Base-by-base conservation (phyloP, 129 eudicot species). In the Flaveria linearis region DNA sequence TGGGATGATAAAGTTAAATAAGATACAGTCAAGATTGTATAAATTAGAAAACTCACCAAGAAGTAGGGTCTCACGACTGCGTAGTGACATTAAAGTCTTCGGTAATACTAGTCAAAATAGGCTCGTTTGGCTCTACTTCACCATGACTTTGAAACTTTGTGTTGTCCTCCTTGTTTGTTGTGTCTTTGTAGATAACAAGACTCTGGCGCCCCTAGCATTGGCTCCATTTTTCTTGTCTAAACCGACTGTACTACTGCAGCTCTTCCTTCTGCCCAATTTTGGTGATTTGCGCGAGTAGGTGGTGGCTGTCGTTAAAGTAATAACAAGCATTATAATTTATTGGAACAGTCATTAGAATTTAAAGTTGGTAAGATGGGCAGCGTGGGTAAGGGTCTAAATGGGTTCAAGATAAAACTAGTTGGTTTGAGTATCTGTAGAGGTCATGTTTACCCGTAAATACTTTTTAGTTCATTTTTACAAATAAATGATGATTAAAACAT, bases 201-300 rank as follows among this genome's bases (percentile, higher is more conserved):
- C 89, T 87, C 22, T 79, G 88, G 47, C 84, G 91, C 71, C 84
- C 39, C 53, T 50, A 56, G 78, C 82, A 16, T 71, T 18, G 23
- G 74, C 67, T 51, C 50, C 84, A 8, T 18, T 74, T 42, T 84
- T 86, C 56, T 83, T 83, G 43, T 84, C 84, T 41, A 78, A 62
- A 77, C 82, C 77, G 23, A 55, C 75, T 46, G 88, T 71, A 77
- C 83, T 91, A 62, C 86, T 84, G 87, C 89, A 86, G 84, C 90
- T 92, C 82, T 92, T 90, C 58, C 96, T 83, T 86, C 97, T 79
- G 60, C 98, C 96, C 78, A 92, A 75, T 72, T 90, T 92, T 69
- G 98, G 98, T 58, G 98, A 92, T 81, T 85, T 68, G 96, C 88
- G 39, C 96, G 96, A 62, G 97, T 92, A 56, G 96, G 93, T 43